Evolutionary conservation across 176 grass and related monocot genomes (phyloP), one percentile per base, ranked within the genome.

Genomic region (Coix lacrymajobi): DNA sequence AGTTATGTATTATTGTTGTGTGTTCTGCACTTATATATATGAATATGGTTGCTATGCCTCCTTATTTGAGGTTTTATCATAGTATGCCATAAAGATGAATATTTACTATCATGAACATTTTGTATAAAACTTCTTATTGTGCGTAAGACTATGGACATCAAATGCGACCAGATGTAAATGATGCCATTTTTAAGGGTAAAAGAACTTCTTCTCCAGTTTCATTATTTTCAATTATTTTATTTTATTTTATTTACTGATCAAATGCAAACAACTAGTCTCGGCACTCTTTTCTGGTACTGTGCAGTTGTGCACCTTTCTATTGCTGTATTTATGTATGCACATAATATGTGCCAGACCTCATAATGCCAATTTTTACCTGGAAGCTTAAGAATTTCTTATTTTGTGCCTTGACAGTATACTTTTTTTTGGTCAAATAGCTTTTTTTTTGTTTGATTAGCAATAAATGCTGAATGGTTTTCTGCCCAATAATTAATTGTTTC

Each of bases 371-470:
- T 62, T 69, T 73, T 15, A 57, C 13, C 28, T 39, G 17, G 66
- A 63, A 51, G 41, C 64, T 70, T 69, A 79, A 61, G 28, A 56
- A 45, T 72, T 64, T 79, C 13, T 73, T 71, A 15, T 70, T 30
- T 62, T 63, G 1, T 54, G 11, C 36, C 40, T 68, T 69, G 13
- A 58, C 24, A 49, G 16, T 38, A 3, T 65, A 69, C 4, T 11
- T 70, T 24, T 39, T 60, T 67, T 43, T 13, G 22, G 8, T 73
- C 64, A 41, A 64, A 34, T 70, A 20, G 36, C 33, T 16, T 33
- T 15, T 82, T 40, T 43, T 15, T 63, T 79, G 16, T 62, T 86
- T 66, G 41, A 36, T 49, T 17, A 56, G 75, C n/a, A 10, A 8
- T 57, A 68, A 36, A 11, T 67, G 15, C 68, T 61, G 30, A 67